Evolutionary conservation across 352 stramenopile species (phyloP), one percentile per base, ranked within the genome.

Genomic region (Phytopythium montanum): DNA sequence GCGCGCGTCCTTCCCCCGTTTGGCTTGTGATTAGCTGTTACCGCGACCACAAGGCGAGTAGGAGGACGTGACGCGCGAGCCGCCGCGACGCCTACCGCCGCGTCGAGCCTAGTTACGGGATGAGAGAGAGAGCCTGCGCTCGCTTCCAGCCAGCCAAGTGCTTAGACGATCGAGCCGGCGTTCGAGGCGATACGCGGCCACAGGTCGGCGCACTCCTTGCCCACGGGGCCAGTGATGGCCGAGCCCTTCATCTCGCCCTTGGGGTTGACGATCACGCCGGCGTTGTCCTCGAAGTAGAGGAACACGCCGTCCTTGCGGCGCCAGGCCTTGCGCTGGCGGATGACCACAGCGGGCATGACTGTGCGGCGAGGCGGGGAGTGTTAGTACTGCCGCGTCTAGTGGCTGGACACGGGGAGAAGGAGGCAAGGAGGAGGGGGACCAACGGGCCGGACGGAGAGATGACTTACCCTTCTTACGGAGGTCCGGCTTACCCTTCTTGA

Each of bases 191-290:
- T 99, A 99, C 97, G 96, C 55, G 97, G 98, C 98, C 98, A 99
- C 69, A 99, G 81, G 83, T 99, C 98, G 34, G 97, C 98, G 87
- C 97, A 99, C 82, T 99, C 98, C 93, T 99, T 99, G 60, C 96
- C 97, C 65, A 99, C 97, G 48, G 98, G 98, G 74, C 97, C 98
- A 62, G 97, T 99, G 61, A 99, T 99, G 69, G 97, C 97, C 70
- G 95, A 99, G 62, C 94, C 98, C 92, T 99, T 99, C 98, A 99
- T 99, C 85, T 99, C 98, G 72, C 98, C 98, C 95, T 99, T 99
- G 62, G 98, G 98, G 90, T 99, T 99, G 57, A 99, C 98, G 77
- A 99, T 99, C 44, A 99, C 98, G 78, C 97, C 98, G 56, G 98
- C 98, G 86, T 99, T 99, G 87, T 99, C 92, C 77, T 99, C 98